Evolutionary conservation across 140 eudicot genomes (phyloP).

Genomic region (Bidens hawaiensis): DNA sequence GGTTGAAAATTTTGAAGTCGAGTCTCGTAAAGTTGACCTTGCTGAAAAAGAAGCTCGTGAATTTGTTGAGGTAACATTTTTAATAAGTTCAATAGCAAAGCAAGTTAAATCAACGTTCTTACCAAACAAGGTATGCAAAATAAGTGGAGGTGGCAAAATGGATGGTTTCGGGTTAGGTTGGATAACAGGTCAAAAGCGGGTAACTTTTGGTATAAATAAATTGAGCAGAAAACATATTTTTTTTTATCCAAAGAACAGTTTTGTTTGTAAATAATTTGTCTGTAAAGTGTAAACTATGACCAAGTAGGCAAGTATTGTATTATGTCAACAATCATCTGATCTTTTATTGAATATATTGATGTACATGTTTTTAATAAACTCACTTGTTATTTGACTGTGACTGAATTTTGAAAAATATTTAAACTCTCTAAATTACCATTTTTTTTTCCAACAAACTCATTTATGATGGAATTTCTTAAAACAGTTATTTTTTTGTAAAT

Average conservation of each 20-base stretch:
- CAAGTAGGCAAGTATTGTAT: background rate
- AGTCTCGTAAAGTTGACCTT: constrained; percentile 43
- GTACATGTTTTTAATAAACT: background rate
- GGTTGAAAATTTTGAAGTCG: constrained; percentile 42
- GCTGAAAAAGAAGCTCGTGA: constrained; percentile 74
- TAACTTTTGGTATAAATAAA: background rate
- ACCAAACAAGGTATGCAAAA: background rate
- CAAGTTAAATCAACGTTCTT: background rate
- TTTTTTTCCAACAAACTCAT: background rate
- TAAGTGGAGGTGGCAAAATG: too few species aligned
- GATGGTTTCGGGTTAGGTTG: background rate
- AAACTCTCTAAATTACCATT: background rate
- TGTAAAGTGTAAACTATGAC: too few species aligned
- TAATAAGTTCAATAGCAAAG: background rate
- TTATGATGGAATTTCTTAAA: background rate
- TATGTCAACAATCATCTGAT: too few species aligned
- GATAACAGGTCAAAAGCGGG: background rate
- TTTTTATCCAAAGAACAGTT: background rate
- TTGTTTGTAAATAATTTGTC: background rate
- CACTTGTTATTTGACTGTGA: background rate
- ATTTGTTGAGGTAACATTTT: constrained; percentile 53
- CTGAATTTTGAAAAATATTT: background rate
- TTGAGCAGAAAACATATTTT: background rate
- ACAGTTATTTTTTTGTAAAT: too few species aligned
- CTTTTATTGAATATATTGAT: background rate